Evolutionary conservation across 257 asterid species (phyloP).

Genomic region (Capsicum baccatum): DNA sequence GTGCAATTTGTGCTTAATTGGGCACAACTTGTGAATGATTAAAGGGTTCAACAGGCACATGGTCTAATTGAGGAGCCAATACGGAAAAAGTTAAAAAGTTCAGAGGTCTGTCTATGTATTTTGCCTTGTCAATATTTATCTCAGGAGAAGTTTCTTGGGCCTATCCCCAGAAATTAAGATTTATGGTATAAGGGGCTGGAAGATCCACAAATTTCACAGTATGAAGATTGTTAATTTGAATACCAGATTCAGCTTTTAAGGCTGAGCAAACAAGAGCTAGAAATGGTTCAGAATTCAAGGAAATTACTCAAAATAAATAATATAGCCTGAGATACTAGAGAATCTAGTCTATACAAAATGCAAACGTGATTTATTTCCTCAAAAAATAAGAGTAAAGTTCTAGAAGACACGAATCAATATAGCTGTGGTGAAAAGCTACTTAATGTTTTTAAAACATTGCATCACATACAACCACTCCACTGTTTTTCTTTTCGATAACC

Average conservation of each 20-base stretch:
- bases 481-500: not conserved
- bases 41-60: too few relatives aligned
- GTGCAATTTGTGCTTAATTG: too few relatives aligned
- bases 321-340: slow-evolving; percentile 6
- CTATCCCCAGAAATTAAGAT: not conserved
- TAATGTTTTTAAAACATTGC: not conserved
- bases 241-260: slow-evolving; percentile 16
- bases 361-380: not conserved
- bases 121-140: not conserved
- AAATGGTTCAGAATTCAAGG: slow-evolving; percentile 7
- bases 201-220: slow-evolving; percentile 1
- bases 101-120: too few relatives aligned
- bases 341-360: not conserved
- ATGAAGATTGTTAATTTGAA: not conserved
- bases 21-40: too few relatives aligned
- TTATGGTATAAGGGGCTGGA: not conserved
- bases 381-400: not conserved
- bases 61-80: too few relatives aligned
- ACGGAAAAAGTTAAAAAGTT: too few relatives aligned
- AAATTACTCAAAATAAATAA: slow-evolving; percentile 24
- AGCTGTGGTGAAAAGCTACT: slow-evolving; percentile 3
- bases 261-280: not conserved
- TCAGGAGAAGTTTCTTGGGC: slow-evolving; percentile 12
- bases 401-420: not conserved
- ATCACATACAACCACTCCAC: slow-evolving; percentile 12